phyloP scores from a whole-genome alignment of 1,284 basidiomycete genomes.

The Pseudozyma thailandica region DNA sequence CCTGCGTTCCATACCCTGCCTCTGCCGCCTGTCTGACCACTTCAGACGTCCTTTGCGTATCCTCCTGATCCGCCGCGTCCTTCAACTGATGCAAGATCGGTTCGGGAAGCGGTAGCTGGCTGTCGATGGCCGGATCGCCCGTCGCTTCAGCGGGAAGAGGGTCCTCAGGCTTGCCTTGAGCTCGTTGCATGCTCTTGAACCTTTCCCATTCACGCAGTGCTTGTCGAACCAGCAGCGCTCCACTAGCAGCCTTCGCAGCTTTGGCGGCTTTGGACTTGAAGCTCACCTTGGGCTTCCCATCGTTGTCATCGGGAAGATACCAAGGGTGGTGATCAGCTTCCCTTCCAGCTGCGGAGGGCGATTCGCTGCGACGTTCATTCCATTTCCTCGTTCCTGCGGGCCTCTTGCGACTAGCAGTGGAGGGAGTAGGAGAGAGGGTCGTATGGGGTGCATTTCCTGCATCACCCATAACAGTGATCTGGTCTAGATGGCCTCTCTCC shows the following conservation, averaged over 20 bases:
- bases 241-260: constrained; percentile 37
- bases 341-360: constrained; percentile 10
- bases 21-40: constrained; percentile 43
- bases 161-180: constrained; percentile 47
- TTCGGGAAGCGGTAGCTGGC: constrained; percentile 22
- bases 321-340: constrained; percentile 9
- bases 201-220: constrained; percentile 53
- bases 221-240: constrained; percentile 42
- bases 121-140: constrained; percentile 30
- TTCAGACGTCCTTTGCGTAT: constrained; percentile 28
- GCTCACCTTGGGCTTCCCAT: constrained; percentile 7
- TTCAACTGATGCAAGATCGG: constrained; percentile 24
- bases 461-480: constrained; percentile 22
- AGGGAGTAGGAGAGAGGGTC: constrained; percentile 8
- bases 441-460: constrained; percentile 7
- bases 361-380: constrained; percentile 31
- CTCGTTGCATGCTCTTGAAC: constrained; percentile 52
- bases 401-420: constrained; percentile 6
- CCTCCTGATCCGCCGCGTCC: constrained; percentile 44
- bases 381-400: constrained; percentile 32
- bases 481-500: constrained; percentile 9
- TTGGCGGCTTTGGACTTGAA: constrained; percentile 27
- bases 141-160: constrained; percentile 43
- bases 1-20: constrained; percentile 48
- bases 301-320: not conserved